Evolutionary conservation across 805 yeast species (phyloP), one percentile per base, ranked within the genome.

Genomic region (Sugiyamaella valdiviana): DNA sequence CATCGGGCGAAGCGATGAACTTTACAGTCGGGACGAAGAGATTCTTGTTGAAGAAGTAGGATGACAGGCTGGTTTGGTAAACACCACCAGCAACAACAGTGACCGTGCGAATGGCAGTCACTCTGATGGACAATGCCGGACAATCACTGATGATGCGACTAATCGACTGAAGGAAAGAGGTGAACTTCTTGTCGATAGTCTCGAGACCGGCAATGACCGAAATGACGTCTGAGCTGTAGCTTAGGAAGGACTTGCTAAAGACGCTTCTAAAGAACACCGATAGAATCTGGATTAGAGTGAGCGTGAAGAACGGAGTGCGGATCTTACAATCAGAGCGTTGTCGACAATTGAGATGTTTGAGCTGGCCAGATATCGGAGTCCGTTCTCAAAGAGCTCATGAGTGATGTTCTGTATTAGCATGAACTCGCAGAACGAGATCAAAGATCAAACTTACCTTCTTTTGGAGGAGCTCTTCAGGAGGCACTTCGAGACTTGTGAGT

Each of bases 191-290:
- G 36, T 66, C 69, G 14, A 67, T 63, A 9, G 51, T 48, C 19
- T 65, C 67, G 15, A 67, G 50, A 2, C 74, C 73, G 1, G 68
- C 65, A 12, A 70, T 51, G 3, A 63, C 58, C 2, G 62, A 36
- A 16, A 68, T 63, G 3, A 58, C 50, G 16, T 66, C 70, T 0
- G 65, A 44, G 19, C 62, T 55, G 35, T 51, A 54, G 45, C 56
- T 56, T 6, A 65, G 50, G 39, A 64, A 57, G 17, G 52, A 52
- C 50, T 59, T 62, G 37, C 50, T 49, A 24, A 63, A 54, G 0
- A 66, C 47, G 36, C 56, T 58, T 36, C 62, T 61, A 36, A 65
- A 50, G 39, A 62, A 57, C 6, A 58, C 54, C 21, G 51, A 48
- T 32, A 63, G 49, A 9, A 63, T 52, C 32, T 26, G 32, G 10